These are phyloP conservation scores for Heimioporus sp. DNA, from an alignment of 768 basidiomycete species.

Conservation along the genomic window DNA sequence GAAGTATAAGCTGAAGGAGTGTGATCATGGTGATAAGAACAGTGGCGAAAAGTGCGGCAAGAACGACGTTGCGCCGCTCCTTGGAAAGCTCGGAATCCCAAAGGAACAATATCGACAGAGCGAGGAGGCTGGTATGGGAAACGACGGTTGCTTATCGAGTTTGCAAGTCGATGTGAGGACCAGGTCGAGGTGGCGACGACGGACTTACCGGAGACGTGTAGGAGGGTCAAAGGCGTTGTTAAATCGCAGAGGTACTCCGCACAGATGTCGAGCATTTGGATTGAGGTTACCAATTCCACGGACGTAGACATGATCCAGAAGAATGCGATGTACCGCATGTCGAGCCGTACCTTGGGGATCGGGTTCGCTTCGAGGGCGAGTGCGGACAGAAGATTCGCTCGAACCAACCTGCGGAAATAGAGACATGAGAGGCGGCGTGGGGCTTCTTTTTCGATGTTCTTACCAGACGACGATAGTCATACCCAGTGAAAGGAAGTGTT, in stretches of 20 bases:
- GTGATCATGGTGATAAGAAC: slow-evolving; percentile 21
- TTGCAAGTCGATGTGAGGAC: too few relatives aligned
- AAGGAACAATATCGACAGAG: slow-evolving; percentile 11
- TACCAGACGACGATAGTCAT: slow-evolving; percentile 22
- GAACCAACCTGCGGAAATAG: slow-evolving; percentile 17
- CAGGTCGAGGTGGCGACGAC: too few relatives aligned
- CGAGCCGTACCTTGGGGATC: neutral
- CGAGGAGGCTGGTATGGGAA: slow-evolving; percentile 23
- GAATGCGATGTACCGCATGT: slow-evolving; percentile 11
- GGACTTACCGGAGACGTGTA: slow-evolving; percentile 24
- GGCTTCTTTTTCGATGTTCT: neutral
- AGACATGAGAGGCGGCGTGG: neutral
- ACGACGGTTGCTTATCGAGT: slow-evolving; percentile 16
- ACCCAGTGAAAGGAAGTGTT: slow-evolving; percentile 22
- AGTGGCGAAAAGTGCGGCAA: slow-evolving; percentile 20
- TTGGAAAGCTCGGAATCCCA: slow-evolving; percentile 14
- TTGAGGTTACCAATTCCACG: slow-evolving; percentile 11
- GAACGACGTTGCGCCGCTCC: slow-evolving; percentile 17
- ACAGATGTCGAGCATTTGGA: slow-evolving; percentile 21
- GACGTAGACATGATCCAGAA: slow-evolving; percentile 16
- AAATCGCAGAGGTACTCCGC: neutral
- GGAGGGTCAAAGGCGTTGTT: too few relatives aligned
- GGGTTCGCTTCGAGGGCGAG: slow-evolving; percentile 20
- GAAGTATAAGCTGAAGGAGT: slow-evolving; percentile 21
- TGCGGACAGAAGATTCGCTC: slow-evolving; percentile 26